Percentiles rank a stretch among this genome's conserved stretches.
These are phyloP conservation scores for Botrytis aclada DNA, from an alignment of 2,329 filamentous ascomycete genomes.

Conservation along the genomic window DNA sequence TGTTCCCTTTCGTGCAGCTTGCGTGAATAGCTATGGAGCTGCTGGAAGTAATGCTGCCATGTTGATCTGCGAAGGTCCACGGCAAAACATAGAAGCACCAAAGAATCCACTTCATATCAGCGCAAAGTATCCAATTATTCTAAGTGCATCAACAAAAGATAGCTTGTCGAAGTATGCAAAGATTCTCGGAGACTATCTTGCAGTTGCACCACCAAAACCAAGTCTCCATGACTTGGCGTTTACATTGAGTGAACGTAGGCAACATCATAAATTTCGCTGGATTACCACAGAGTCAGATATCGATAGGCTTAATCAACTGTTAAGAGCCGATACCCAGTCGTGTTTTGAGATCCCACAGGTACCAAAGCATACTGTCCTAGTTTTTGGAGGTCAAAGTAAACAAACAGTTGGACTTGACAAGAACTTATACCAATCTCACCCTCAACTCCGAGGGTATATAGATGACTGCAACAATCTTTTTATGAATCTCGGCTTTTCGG, in stretches of 20 bases:
- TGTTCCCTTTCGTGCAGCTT: slow-evolving; percentile 9
- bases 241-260: slow-evolving; percentile 1
- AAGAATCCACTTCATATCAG: not conserved
- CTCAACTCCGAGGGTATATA: slow-evolving; percentile 22
- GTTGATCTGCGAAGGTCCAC: slow-evolving; percentile 19
- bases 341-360: not conserved
- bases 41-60: slow-evolving; percentile 29
- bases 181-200: not conserved
- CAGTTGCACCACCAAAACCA: not conserved
- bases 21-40: slow-evolving; percentile 32
- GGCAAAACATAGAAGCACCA: not conserved
- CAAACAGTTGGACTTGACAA: slow-evolving; percentile 19
- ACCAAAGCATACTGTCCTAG: slow-evolving; percentile 38
- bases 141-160: not conserved
- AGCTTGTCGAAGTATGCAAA: not conserved
- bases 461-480: slow-evolving; percentile 22
- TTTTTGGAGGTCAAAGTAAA: slow-evolving; percentile 33
- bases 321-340: not conserved
- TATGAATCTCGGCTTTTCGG: slow-evolving; percentile 6
- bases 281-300: not conserved
- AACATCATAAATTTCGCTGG: not conserved
- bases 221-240: not conserved
- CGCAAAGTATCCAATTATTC: not conserved
- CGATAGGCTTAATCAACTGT: not conserved
- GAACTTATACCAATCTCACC: slow-evolving; percentile 4